Evolutionary conservation across 768 basidiomycete species (phyloP).

Genomic region (Coprinopsis marcescibilis): DNA sequence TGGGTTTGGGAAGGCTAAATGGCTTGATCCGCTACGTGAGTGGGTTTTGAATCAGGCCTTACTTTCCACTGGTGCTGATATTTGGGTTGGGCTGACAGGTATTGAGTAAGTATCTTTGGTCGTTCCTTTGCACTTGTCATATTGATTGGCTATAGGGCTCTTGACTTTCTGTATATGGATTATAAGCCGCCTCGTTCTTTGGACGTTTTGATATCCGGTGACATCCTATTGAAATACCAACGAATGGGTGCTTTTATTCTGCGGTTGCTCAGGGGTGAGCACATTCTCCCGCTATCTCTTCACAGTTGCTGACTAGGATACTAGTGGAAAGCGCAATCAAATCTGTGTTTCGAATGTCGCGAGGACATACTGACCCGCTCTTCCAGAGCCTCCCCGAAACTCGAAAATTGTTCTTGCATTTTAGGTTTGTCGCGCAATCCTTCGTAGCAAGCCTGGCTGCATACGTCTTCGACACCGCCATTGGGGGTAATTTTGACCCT

Average conservation of each 20-base stretch:
- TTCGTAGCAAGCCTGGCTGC: conserved; percentile 63
- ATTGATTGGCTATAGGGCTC: conserved; percentile 43
- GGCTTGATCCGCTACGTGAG: conserved; percentile 80
- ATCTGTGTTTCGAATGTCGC: conserved; percentile 61
- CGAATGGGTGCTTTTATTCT: conserved; percentile 76
- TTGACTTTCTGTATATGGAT: conserved; percentile 87
- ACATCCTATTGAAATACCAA: conserved; percentile 80
- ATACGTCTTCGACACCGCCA: conserved; percentile 79
- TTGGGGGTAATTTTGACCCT: conserved; percentile 67
- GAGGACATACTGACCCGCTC: conserved; percentile 33
- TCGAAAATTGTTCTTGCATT: conserved; percentile 52
- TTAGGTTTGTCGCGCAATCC: conserved; percentile 68
- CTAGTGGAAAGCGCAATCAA: conserved; percentile 64
- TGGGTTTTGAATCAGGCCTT: conserved; percentile 14
- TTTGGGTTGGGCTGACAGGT: conserved; percentile 21
- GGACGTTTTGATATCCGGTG: conserved; percentile 62
- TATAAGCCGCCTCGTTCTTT: conserved; percentile 85
- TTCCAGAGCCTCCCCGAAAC: conserved; percentile 55
- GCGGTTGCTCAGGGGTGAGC: conserved; percentile 68
- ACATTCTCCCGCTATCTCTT: not conserved
- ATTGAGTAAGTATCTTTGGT: conserved; percentile 38
- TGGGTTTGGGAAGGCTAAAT: conserved; percentile 62
- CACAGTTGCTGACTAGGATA: conserved; percentile 6
- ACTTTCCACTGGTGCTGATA: not conserved
- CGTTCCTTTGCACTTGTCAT: not conserved